Evolutionary conservation across 495 filamentous ascomycete species (phyloP).

Genomic region (Xylaria nigripes): DNA sequence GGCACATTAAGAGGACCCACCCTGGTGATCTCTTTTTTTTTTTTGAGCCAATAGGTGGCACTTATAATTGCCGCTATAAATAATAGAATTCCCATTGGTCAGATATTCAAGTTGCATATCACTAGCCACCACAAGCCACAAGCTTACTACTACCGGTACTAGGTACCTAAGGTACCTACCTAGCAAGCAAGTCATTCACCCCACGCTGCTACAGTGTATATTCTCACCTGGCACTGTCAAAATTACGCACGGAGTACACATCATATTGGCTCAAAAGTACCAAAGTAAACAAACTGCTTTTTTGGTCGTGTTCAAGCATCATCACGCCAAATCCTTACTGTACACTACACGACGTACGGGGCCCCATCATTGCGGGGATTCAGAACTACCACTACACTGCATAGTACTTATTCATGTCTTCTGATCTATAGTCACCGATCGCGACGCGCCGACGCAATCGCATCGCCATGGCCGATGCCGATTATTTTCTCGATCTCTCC

Average conservation of each 20-base stretch:
- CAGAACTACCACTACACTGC: background rate
- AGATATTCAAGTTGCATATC: too few relatives aligned
- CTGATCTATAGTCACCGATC: background rate
- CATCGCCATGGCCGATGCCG: constrained; percentile 13
- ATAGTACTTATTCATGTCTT: constrained; percentile 2
- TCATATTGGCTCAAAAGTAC: constrained; percentile 13
- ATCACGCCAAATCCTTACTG: constrained; percentile 4
- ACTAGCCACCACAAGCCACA: too few relatives aligned
- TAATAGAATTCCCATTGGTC: too few relatives aligned
- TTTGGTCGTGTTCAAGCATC: constrained; percentile 14
- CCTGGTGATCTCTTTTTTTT: too few relatives aligned
- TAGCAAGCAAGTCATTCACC: background rate
- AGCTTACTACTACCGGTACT: too few relatives aligned
- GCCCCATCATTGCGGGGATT: background rate
- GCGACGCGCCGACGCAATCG: constrained; percentile 8
- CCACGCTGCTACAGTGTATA: background rate
- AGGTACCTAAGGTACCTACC: background rate
- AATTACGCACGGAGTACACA: background rate
- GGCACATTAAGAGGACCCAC: too few relatives aligned
- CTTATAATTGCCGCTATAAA: too few relatives aligned
- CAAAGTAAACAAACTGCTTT: constrained; percentile 30
- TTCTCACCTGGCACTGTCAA: too few relatives aligned
- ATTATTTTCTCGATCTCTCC: constrained; percentile 32
- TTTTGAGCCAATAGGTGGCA: too few relatives aligned
- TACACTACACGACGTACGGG: background rate